Evolutionary conservation across 441 rosid species (phyloP), one percentile per base, ranked within the genome.

Genomic region (Euphorbia celastroides): DNA sequence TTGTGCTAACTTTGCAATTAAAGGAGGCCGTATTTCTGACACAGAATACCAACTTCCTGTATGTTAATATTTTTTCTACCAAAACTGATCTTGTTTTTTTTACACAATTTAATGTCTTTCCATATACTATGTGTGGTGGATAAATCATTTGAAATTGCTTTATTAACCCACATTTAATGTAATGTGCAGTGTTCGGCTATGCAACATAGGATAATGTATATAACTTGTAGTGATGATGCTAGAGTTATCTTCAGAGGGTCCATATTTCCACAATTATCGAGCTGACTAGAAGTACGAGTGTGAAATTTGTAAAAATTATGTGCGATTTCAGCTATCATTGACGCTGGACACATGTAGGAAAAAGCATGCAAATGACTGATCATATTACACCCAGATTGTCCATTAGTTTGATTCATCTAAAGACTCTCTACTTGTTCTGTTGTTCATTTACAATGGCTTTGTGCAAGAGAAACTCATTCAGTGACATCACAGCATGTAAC

Each of bases 21-120:
- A 79, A 84, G 99, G 99, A 60, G 97, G 91, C 38, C 86, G 98
- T n/a, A 74, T 92, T 19, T 94, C 98, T 69, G 92, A 85, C 60
- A 68, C 83, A n/a, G 98, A 91, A 75, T 89, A 92, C 73, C 99
- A 94, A 83, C 86, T 92, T 72, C 99, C 99, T 66, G 99, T 94
- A 94, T 64, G 92, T 81, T 54, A 51, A 46, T 77, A 62, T 28
- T 44, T 11, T 46, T 34, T 57, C 57, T 52, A 36, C 51, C 60
- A 51, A 16, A 20, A 31, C 42, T 22, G 3, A 9, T 66, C 57
- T 20, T 16, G 26, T 60, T 67, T 69, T 16, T 65, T 11, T 38
- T 54, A 11, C 42, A n/a, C n/a, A 46, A 46, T 46, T 22, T 31
- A 38, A 54, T 44, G 23, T 68, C 52, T 64, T 42, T 61, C 60